Evolutionary conservation across 176 grass and related monocot species (phyloP).

Genomic region (Melocanna baccifera): DNA sequence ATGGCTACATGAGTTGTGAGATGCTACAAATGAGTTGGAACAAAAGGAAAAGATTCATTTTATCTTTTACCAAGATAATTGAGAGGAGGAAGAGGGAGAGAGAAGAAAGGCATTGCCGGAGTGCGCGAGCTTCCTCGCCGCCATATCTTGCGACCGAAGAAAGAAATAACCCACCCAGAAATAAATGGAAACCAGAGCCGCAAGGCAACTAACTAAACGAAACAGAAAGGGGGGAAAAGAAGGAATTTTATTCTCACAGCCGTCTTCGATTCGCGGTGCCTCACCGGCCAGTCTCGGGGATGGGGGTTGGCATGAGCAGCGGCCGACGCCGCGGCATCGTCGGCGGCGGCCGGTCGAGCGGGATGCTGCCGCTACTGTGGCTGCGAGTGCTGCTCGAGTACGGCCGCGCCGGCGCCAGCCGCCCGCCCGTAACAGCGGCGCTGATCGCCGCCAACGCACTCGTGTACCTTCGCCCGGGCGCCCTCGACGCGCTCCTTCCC

Average conservation of each 20-base stretch:
- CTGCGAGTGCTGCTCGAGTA: conserved; percentile 76
- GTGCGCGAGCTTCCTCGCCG: background rate
- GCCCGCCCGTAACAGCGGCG: conserved; percentile 74
- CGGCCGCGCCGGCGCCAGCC: conserved; percentile 46
- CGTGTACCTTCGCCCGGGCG: conserved; percentile 69
- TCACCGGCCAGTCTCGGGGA: background rate
- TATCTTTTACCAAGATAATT: too few relatives aligned
- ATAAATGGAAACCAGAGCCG: background rate
- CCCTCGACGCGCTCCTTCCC: conserved; percentile 73
- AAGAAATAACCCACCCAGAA: conserved; percentile 6
- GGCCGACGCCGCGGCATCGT: conserved; percentile 5
- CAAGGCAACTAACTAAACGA: background rate
- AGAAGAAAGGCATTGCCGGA: background rate
- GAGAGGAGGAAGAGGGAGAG: too few relatives aligned
- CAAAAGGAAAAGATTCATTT: too few relatives aligned
- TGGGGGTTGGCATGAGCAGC: conserved; percentile 46
- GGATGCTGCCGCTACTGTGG: conserved; percentile 68
- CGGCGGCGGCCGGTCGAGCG: conserved; percentile 30
- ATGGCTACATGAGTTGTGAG: too few relatives aligned
- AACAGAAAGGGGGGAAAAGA: background rate
- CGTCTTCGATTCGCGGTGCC: background rate
- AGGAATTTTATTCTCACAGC: too few relatives aligned
- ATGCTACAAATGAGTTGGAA: too few relatives aligned
- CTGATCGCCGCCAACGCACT: conserved; percentile 77
- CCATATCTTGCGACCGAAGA: conserved; percentile 38